Conservation (phyloP, 257 asterid species). For the Nicotiana noctiflora region DNA sequence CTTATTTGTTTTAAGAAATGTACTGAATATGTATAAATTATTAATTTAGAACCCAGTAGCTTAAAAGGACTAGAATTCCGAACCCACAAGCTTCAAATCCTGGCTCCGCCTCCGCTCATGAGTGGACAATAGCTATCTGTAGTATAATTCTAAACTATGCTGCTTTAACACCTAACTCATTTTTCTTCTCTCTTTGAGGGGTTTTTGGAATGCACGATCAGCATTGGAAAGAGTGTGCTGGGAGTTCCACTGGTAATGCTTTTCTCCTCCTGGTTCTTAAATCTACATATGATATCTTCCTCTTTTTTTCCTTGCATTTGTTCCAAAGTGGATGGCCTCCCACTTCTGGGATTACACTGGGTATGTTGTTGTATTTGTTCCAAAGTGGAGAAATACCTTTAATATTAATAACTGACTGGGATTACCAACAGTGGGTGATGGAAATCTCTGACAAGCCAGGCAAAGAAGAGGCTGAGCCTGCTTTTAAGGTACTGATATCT, state of each 20-base stretch:
- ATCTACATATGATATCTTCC: background rate
- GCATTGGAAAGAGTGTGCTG: constrained; percentile 55
- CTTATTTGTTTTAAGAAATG: no score
- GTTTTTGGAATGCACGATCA: constrained; percentile 24
- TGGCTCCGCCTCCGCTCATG: no score
- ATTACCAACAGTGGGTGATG: constrained; percentile 43
- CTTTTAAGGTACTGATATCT: constrained; percentile 45
- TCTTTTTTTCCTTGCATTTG: background rate
- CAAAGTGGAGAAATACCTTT: background rate
- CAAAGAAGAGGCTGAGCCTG: constrained; percentile 50
- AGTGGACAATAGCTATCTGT: no score
- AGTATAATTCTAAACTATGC: background rate
- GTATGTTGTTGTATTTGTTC: background rate
- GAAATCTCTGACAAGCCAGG: constrained; percentile 62
- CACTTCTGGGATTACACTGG: no score
- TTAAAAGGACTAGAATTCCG: no score
- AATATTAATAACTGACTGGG: background rate
- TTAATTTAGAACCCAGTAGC: no score
- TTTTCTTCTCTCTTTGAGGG: constrained; percentile 28
- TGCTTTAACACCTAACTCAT: constrained; percentile 18
- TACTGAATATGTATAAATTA: no score
- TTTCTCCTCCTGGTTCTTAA: constrained; percentile 10
- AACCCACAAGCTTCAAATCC: no score
- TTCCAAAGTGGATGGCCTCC: background rate
- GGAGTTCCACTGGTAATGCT: constrained; percentile 55